Evolutionary conservation across 2,329 filamentous ascomycete genomes (phyloP), one percentile per base, ranked within the genome.

Genomic region (Aspergillus proliferans): DNA sequence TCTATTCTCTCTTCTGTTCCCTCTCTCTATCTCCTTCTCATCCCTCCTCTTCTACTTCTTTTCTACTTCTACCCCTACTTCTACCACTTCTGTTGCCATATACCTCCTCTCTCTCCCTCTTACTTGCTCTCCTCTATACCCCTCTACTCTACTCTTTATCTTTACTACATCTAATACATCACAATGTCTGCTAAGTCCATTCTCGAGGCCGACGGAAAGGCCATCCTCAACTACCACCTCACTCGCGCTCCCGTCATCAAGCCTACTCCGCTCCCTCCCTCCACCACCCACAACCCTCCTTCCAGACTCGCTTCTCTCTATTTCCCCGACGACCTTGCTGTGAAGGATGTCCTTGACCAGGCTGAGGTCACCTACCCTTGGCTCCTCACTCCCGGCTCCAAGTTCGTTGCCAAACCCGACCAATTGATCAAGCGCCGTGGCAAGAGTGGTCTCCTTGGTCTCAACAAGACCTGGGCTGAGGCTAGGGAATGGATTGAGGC

Each of bases 151-250:
- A 15, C 15, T 58, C 46, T 47, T 53, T 46, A 47, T 47, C 48
- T 51, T 41, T 48, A 47, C 47, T 41, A 38, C 39, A 54, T 40
- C 43, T 39, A 54, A 34, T 42, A 53, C 54, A 10, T 52, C 74
- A 81, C 67, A 67, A 94, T 94, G 89, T 90, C 88, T 72, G 88
- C 93, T 75, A 98, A 98, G 80, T 87, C 92, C 62, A 97, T 98
- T 71, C 78, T 87, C 81, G 93, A 98, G 82, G 92, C 92, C 81
- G 93, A 98, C 80, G 93, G 93, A 84, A 98, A 98, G 87, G 93
- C 93, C 83, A 97, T 98, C 80, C 83, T 98, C 83, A 97, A 96
- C 87, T 98, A 97, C 83, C 93, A 97, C 82, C 90, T 98, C 76
- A 97, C 93, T 65, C 87, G 93, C 71, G 89, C 93, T 63, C 86